Base-by-base conservation (phyloP, 768 basidiomycete species). In the Sarcomyxa edulis region DNA sequence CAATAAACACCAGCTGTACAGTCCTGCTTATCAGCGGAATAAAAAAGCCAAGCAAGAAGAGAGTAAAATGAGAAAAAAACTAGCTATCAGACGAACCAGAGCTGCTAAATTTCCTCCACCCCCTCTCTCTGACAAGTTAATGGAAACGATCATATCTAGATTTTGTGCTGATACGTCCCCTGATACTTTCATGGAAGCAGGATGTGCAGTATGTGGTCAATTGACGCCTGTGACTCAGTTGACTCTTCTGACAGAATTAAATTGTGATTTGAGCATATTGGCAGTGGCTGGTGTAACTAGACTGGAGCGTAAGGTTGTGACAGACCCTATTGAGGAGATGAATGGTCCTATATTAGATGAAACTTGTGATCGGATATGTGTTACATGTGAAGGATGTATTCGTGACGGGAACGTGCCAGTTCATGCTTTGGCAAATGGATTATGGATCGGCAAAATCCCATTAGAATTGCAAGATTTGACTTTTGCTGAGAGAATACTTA, bases 401-500 rank as follows among this genome's bases (percentile, higher is more conserved):
- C 32, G 22, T 4, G 44, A 41, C n/a, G 36, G 32, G 3, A 32
- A 35, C 21, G 21, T 40, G 9, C 48, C 48, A 7, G 15, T 18
- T n/a, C 22, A 31, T 32, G 40, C 57, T 4, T 34, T 64, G 12
- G 59, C 54, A 2, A 63, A 57, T 42, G 56, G 56, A 0, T 37
- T 60, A 3, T 64, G 61, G 60, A 6, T 65, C 11, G 62, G 62
- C 6, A 42, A 56, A 16, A 49, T 61, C 2, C 63, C 59, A 5
- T 1, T 23, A 3, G 51, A 37, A 18, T 38, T 65, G 2, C 16
- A 37, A 23, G 37, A 46, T 6, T 46, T 65, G 2, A 45, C 28
- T 1, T 61, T 48, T 36, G 43, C 42, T 5, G 63, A 66, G 36
- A 49, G 54, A 26, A 11, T 58, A 14, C 29, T 58, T 6, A 35